Evolutionary conservation across 139 green algal genomes (phyloP).

Genomic region (Chlorella sp.): DNA sequence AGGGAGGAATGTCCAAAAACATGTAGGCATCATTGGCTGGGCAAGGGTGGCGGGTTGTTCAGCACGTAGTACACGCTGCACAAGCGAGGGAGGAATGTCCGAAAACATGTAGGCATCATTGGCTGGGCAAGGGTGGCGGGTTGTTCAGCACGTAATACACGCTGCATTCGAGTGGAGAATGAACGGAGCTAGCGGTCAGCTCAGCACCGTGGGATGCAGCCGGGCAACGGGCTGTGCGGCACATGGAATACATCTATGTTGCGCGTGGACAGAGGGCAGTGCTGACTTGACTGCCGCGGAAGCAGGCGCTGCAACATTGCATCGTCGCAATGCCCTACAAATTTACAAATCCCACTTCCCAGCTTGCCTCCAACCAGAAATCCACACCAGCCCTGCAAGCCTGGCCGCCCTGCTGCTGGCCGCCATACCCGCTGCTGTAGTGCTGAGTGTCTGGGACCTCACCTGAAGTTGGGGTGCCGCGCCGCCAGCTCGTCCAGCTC

Average conservation of each 20-base stretch:
- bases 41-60: slow-evolving; percentile 48
- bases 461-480: slow-evolving; percentile 60
- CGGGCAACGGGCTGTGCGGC: too few relatives aligned
- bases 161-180: slow-evolving; percentile 23
- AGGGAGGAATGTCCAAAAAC: neutral
- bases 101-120: too few relatives aligned
- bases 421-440: too few relatives aligned
- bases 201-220: slow-evolving; percentile 48
- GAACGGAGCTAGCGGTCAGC: slow-evolving; percentile 42
- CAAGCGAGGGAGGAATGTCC: neutral
- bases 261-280: too few relatives aligned
- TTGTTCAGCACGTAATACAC: slow-evolving; percentile 73
- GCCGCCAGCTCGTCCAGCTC: slow-evolving; percentile 65
- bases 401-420: neutral
- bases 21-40: too few relatives aligned
- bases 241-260: too few relatives aligned
- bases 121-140: slow-evolving; percentile 20
- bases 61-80: slow-evolving; percentile 71
- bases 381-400: too few relatives aligned
- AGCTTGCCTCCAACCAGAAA: too few relatives aligned
- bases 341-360: too few relatives aligned
- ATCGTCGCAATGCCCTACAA: too few relatives aligned
- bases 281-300: too few relatives aligned
- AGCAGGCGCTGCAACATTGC: too few relatives aligned
- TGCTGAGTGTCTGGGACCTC: neutral